Base-by-base conservation (phyloP, 139 green algal species). In the Medakamo hakoo region DNA sequence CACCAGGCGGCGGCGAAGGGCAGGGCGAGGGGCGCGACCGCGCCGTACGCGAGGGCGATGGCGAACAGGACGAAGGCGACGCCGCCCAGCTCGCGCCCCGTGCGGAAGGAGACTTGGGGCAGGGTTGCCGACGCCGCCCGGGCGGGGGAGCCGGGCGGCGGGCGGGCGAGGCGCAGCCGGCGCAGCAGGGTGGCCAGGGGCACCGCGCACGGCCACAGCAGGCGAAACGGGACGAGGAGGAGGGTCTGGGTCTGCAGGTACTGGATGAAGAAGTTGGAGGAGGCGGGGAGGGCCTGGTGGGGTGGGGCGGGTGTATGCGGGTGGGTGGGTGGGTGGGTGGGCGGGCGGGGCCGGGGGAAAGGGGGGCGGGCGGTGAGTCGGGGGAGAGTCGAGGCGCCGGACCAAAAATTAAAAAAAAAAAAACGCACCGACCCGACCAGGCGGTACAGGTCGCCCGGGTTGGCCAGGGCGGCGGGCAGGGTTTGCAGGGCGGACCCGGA, bases 201-300 rank as follows among this genome's bases (percentile, higher is more conserved):
- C 4, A 32, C 60, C n/a, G 60, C 57, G 55, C 66, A 57, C 3
- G 72, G 72, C 28, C 32, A 76, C 29, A 76, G 76, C 22, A 81
- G 70, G 61, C 73, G 76, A 64, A 79, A 81, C 4, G 72, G 65
- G 55, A 71, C 30, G 68, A 84, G 71, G 27, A 76, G 68, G 0
- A 73, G 55, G 4, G 76, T 73, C 26, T 73, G 62, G 63, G 78
- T 64, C 48, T 67, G 63, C 27, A 87, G 69, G 65, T 84, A 86
- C 40, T 73, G 79, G 49, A 90, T 75, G 74, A 90, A 90, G 66
- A 84, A 90, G 71, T 88, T 88, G 64, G 72, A 80, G 29, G 75
- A 81, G 30, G 73, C 65, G 27, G 83, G 81, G 29, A 88, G 59
- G 29, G 78, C 81, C 4, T 65, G 64, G n/a, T n/a, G n/a, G n/a